phyloP scores from a whole-genome alignment of 495 filamentous ascomycete genomes.

The Hypoxylon perforatum region DNA sequence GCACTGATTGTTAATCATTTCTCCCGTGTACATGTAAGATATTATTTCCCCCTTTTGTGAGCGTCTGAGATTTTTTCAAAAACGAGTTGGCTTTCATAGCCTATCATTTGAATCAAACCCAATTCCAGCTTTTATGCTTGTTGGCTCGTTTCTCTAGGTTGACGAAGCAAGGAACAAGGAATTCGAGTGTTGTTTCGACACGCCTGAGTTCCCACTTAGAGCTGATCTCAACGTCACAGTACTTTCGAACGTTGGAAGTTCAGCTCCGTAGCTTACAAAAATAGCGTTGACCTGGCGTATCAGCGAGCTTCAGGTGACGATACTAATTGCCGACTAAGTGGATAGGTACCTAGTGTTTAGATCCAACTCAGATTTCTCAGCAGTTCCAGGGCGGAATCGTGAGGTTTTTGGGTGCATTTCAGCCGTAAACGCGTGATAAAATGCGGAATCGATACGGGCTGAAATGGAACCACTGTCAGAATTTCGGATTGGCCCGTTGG shows the following conservation, averaged over 20 bases:
- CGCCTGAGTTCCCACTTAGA: conserved; percentile 27
- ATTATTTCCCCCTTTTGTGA: conserved; percentile 3
- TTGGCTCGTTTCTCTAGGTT: background rate
- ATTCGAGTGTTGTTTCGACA: conserved; percentile 3
- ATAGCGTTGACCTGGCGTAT: background rate
- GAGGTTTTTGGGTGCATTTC: conserved; percentile 1
- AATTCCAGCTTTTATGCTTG: background rate
- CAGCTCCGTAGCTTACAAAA: conserved; percentile 7
- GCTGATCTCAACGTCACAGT: conserved; percentile 33
- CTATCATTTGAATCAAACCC: background rate
- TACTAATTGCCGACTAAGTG: conserved; percentile 39
- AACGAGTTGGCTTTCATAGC: conserved; percentile 7
- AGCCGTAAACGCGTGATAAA: background rate
- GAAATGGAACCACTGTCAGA: background rate
- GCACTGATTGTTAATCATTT: conserved; percentile 23
- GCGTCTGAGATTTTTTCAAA: conserved; percentile 4
- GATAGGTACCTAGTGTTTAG: conserved; percentile 14
- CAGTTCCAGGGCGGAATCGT: conserved; percentile 12
- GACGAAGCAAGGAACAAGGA: conserved; percentile 9
- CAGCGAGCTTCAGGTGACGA: conserved; percentile 20
- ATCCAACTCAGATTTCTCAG: conserved; percentile 3
- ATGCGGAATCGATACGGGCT: background rate
- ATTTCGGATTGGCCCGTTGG: too few relatives aligned
- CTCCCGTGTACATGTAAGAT: conserved; percentile 6
- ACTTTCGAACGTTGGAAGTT: conserved; percentile 2